These are phyloP conservation scores for Didymella segeticola DNA, from an alignment of 2,329 filamentous ascomycete genomes.

Conservation along the genomic window DNA sequence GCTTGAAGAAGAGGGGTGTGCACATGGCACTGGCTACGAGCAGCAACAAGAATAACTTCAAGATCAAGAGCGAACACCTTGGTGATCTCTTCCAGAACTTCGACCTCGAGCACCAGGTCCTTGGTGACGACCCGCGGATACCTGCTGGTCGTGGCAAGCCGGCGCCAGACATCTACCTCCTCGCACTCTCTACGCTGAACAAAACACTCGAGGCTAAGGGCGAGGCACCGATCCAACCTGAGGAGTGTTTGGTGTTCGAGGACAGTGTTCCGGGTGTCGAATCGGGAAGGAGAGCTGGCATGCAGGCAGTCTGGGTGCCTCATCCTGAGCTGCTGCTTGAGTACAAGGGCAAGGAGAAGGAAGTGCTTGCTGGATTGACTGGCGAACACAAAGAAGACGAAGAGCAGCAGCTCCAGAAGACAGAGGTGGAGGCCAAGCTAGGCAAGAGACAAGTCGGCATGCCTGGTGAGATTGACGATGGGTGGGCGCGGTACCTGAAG, in stretches of 20 bases:
- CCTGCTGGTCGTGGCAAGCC: constrained; percentile 86
- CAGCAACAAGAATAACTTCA: constrained; percentile 73
- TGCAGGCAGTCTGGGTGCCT: constrained; percentile 93
- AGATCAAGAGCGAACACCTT: constrained; percentile 73
- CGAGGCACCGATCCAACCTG: constrained; percentile 70
- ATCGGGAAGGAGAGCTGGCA: constrained; percentile 85
- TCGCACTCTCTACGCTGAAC: constrained; percentile 87
- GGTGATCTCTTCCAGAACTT: constrained; percentile 67
- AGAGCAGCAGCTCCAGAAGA: constrained; percentile 39
- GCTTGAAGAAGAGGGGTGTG: constrained; percentile 65
- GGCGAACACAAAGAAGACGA: constrained; percentile 71
- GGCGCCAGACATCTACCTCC: constrained; percentile 89
- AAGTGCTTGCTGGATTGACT: constrained; percentile 83
- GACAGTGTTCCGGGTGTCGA: constrained; percentile 94
- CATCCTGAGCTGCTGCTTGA: constrained; percentile 79
- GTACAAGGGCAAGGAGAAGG: constrained; percentile 75
- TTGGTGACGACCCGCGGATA: constrained; percentile 86
- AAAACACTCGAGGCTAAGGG: constrained; percentile 67
- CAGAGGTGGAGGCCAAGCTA: constrained; percentile 47
- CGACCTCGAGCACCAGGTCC: constrained; percentile 72
- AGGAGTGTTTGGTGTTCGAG: constrained; percentile 95
- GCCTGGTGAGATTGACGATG: constrained; percentile 65
- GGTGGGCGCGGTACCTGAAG: constrained; percentile 61
- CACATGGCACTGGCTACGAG: constrained; percentile 89
- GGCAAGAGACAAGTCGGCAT: constrained; percentile 53